phyloP scores from a whole-genome alignment of 176 grass and related monocot species.

The Metroxylon sagu region DNA sequence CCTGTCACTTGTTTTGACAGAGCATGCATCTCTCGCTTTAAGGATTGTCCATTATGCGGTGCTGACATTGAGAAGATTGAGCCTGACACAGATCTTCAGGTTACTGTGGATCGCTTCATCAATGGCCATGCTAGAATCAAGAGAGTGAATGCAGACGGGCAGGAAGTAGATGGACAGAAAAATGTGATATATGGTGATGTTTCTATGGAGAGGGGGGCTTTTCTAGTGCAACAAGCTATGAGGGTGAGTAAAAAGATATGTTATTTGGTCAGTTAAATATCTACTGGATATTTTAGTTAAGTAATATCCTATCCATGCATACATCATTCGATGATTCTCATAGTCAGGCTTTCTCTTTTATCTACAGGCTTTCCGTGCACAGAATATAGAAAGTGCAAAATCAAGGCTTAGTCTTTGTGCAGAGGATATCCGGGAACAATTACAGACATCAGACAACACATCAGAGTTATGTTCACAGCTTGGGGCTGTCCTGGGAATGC shows the following conservation, averaged over 20 bases:
- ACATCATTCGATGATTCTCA: not conserved
- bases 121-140: slow-evolving; percentile 93
- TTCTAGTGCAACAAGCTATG: slow-evolving; percentile 96
- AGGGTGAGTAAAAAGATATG: slow-evolving; percentile 50
- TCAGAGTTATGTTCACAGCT: slow-evolving; percentile 81
- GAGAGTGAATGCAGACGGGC: slow-evolving; percentile 30
- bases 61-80: slow-evolving; percentile 84
- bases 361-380: slow-evolving; percentile 63
- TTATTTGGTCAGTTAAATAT: no score
- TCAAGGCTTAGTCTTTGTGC: slow-evolving; percentile 75
- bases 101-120: slow-evolving; percentile 76
- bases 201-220: slow-evolving; percentile 95
- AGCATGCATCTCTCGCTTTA: slow-evolving; percentile 77
- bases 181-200: slow-evolving; percentile 98
- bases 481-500: slow-evolving; percentile 88
- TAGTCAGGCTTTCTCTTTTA: slow-evolving; percentile 1
- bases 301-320: not conserved
- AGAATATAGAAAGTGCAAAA: slow-evolving; percentile 88
- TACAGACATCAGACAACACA: slow-evolving; percentile 52
- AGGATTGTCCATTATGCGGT: slow-evolving; percentile 84
- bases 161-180: slow-evolving; percentile 31
- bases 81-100: slow-evolving; percentile 69
- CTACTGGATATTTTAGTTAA: no score
- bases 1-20: slow-evolving; percentile 32
- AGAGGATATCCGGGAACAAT: slow-evolving; percentile 80